phyloP scores from a whole-genome alignment of 2,329 filamentous ascomycete species.

The Aspergillus sp. region DNA sequence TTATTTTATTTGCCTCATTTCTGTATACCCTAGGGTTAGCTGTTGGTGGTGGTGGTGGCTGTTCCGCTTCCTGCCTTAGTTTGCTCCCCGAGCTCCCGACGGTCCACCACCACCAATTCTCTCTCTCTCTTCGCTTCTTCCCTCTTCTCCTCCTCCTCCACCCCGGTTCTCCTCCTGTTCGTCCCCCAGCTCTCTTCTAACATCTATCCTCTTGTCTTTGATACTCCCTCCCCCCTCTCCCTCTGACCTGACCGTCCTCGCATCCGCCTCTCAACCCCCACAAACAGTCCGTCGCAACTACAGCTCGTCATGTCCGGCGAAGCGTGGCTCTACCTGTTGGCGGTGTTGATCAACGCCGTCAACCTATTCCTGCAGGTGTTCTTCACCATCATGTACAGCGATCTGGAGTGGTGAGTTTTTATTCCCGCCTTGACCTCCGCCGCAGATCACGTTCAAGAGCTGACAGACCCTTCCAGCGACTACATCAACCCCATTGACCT shows the following conservation, averaged over 20 bases:
- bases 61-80: conserved; percentile 2
- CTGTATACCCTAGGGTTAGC: no score
- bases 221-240: no score
- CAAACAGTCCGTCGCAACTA: no score
- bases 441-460: no score
- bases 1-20: no score
- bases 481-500: conserved; percentile 99
- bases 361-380: conserved; percentile 99
- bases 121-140: conserved; percentile 5
- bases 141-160: conserved; percentile 6
- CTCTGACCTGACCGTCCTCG: no score
- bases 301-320: conserved; percentile 82
- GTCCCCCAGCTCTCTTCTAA: no score
- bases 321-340: conserved; percentile 95
- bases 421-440: neutral
- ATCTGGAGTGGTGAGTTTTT: conserved; percentile 86
- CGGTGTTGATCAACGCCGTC: conserved; percentile 98
- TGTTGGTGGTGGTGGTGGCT: neutral
- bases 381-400: conserved; percentile 99
- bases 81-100: neutral
- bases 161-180: conserved; percentile 1
- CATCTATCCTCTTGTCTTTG: no score
- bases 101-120: neutral
- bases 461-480: conserved; percentile 62
- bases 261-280: no score